A percentile compares a stretch with the other conserved stretches of the same genome.
Evolutionary conservation across 306 rosid genomes (phyloP).

Genomic region (Lupinus albus): DNA sequence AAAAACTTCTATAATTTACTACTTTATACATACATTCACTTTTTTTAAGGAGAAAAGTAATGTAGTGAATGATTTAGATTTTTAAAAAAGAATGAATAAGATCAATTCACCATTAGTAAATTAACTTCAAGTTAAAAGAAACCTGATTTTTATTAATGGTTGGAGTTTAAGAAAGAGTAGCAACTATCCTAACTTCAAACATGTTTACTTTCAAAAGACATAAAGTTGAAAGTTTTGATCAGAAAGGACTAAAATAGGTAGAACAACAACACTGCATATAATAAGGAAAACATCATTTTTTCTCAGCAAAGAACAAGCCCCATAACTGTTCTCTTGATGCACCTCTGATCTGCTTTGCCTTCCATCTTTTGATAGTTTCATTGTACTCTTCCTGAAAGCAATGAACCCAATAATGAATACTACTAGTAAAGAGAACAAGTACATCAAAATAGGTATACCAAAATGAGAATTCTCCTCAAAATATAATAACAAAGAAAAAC

Average conservation of each 20-base stretch:
- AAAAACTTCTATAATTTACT: no score
- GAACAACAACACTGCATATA: neutral
- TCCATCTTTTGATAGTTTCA: conserved; percentile 61
- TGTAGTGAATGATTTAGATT: no score
- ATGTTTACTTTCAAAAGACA: no score
- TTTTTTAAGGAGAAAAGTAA: no score
- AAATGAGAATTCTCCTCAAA: neutral
- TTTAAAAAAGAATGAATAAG: no score
- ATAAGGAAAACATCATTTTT: conserved; percentile 46
- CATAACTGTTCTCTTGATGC: conserved; percentile 64
- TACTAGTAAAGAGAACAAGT: conserved; percentile 18
- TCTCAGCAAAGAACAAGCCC: conserved; percentile 77
- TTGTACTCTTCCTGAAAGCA: conserved; percentile 63
- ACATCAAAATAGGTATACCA: conserved; percentile 15
- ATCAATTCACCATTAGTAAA: no score
- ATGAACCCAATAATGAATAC: neutral
- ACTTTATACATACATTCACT: no score
- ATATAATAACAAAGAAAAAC: conserved; percentile 38
- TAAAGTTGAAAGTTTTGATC: neutral
- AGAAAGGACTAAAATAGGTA: neutral
- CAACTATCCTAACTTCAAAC: no score
- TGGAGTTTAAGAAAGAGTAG: no score
- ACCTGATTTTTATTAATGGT: no score
- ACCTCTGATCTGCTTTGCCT: conserved; percentile 59
- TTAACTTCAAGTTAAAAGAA: no score